Conservation (phyloP, 805 yeast genomes). For the Wickerhamiella bombiphila region DNA sequence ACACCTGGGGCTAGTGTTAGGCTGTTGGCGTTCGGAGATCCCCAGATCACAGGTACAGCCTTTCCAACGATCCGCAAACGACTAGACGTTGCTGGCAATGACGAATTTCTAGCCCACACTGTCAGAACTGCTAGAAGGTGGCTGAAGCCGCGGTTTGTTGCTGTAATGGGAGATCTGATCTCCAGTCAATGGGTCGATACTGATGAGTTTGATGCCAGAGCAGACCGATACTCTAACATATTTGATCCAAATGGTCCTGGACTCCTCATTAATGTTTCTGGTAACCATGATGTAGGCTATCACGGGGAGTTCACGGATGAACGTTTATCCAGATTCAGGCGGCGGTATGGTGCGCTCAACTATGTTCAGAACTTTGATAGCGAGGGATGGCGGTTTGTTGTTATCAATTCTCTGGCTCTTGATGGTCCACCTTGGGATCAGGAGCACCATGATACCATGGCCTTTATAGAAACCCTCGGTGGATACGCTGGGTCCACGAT, state of each 20-base stretch:
- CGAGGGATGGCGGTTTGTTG: slow-evolving; percentile 76
- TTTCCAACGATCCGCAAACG: slow-evolving; percentile 43
- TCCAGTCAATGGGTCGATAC: slow-evolving; percentile 92
- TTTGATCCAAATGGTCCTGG: slow-evolving; percentile 16
- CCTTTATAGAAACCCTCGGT: slow-evolving; percentile 49
- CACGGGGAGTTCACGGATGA: slow-evolving; percentile 89
- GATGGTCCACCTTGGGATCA: slow-evolving; percentile 85
- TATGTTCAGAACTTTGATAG: slow-evolving; percentile 41
- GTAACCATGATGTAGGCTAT: slow-evolving; percentile 94
- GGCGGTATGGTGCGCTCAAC: slow-evolving; percentile 72
- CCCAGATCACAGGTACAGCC: slow-evolving; percentile 71
- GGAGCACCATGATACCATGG: slow-evolving; percentile 51
- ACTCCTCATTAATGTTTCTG: slow-evolving; percentile 63
- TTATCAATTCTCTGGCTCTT: slow-evolving; percentile 61
- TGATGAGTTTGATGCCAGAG: slow-evolving; percentile 69
- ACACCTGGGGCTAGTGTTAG: slow-evolving; percentile 32
- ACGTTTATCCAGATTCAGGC: slow-evolving; percentile 65
- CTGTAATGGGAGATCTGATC: slow-evolving; percentile 84
- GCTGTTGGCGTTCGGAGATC: slow-evolving; percentile 83
- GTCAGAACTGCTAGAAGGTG: slow-evolving; percentile 49
- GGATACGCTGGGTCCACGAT: slow-evolving; percentile 67
- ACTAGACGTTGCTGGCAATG: slow-evolving; percentile 81
- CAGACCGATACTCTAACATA: slow-evolving; percentile 37
- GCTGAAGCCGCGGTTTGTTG: slow-evolving; percentile 62
- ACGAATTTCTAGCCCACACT: slow-evolving; percentile 74